A percentile compares a stretch with the other conserved stretches of the same genome.
Evolutionary conservation across 768 basidiomycete species (phyloP).

Genomic region (Pleurotus ostreatus): DNA sequence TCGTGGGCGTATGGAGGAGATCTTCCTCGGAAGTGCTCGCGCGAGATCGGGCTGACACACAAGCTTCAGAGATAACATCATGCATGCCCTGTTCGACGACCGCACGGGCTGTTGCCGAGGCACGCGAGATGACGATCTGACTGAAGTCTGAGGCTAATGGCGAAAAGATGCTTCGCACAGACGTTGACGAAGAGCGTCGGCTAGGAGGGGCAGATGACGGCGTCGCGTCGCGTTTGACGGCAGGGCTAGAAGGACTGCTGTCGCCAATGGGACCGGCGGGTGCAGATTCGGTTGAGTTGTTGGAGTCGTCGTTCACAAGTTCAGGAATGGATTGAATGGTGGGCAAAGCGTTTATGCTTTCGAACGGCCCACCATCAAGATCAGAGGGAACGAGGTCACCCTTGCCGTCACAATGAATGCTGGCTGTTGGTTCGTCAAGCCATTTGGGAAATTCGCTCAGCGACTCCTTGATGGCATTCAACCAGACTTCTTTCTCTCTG

Average conservation of each 20-base stretch:
- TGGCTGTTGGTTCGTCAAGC: constrained; percentile 61
- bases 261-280: constrained; percentile 28
- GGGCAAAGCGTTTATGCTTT: constrained; percentile 37
- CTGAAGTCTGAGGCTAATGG: constrained; percentile 49
- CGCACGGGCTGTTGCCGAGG: constrained; percentile 59
- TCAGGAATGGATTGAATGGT: constrained; percentile 60
- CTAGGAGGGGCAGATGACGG: constrained; percentile 27
- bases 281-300: constrained; percentile 29
- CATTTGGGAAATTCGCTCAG: constrained; percentile 41
- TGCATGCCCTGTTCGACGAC: constrained; percentile 74
- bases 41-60: constrained; percentile 63
- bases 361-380: constrained; percentile 38
- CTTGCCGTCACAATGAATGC: constrained; percentile 46
- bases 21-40: constrained; percentile 61
- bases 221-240: constrained; percentile 21
- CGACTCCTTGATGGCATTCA: constrained; percentile 59
- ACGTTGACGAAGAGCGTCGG: constrained; percentile 61
- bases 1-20: constrained; percentile 52
- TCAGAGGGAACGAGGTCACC: constrained; percentile 31
- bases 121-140: constrained; percentile 63
- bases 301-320: constrained; percentile 25
- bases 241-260: constrained; percentile 23
- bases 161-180: constrained; percentile 57
- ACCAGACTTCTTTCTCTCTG: constrained; percentile 86
- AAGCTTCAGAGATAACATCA: constrained; percentile 77